Percentiles rank a stretch among this genome's conserved stretches.
phyloP scores from a whole-genome alignment of 2,329 filamentous ascomycete species.

The Talaromyces sp. region DNA sequence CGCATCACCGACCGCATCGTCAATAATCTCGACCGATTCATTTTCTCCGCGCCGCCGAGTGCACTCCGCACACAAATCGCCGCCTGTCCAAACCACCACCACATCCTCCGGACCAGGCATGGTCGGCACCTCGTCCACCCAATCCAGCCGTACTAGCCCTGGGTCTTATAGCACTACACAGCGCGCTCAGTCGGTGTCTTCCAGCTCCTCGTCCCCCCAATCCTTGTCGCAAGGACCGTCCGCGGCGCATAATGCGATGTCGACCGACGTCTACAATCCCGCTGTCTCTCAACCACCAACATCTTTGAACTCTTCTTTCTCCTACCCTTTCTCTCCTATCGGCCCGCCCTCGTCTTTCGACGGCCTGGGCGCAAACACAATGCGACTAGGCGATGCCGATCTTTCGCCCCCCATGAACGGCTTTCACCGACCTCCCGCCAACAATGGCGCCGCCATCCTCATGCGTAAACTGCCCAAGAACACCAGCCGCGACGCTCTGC shows the following conservation, averaged over 20 bases:
- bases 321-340: conserved; percentile 35
- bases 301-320: conserved; percentile 30
- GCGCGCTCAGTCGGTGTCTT: conserved; percentile 35
- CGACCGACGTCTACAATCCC: conserved; percentile 39
- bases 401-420: conserved; percentile 31
- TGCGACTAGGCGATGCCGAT: conserved; percentile 32
- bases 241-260: conserved; percentile 39
- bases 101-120: conserved; percentile 26
- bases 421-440: conserved; percentile 21
- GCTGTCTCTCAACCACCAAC: conserved; percentile 31
- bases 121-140: conserved; percentile 37
- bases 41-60: not conserved
- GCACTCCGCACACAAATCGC: not conserved
- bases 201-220: conserved; percentile 34
- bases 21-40: not conserved
- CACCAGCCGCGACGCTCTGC: conserved; percentile 54
- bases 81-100: conserved; percentile 1
- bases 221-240: conserved; percentile 30
- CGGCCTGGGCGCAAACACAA: conserved; percentile 23
- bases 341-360: conserved; percentile 34
- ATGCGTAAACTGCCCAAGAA: conserved; percentile 57
- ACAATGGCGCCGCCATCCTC: conserved; percentile 41
- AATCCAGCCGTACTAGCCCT: conserved; percentile 38
- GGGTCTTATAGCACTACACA: conserved; percentile 35
- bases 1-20: not conserved